Evolutionary conservation across 768 basidiomycete genomes (phyloP).

Genomic region (Pisolithus orientalis): DNA sequence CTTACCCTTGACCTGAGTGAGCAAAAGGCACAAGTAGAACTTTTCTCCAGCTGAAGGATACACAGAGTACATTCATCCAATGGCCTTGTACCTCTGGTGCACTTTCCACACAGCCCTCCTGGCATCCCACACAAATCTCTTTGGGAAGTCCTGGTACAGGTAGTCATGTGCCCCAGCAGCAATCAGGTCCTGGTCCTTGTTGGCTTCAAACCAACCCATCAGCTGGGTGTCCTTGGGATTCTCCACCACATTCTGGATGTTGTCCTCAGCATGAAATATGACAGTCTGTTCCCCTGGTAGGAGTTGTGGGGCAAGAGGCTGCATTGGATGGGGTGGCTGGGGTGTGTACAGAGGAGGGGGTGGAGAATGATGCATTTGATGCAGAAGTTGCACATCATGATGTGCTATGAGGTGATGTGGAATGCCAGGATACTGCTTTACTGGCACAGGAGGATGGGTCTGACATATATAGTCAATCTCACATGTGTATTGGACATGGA

Average conservation of each 20-base stretch:
- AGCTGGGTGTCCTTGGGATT: constrained; percentile 14
- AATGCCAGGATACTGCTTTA: no score
- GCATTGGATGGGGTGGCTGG: no score
- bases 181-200: constrained; percentile 8
- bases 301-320: no score
- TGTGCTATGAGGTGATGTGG: no score
- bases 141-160: constrained; percentile 31
- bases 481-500: no score
- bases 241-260: background rate
- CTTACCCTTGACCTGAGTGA: constrained; percentile 30
- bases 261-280: background rate
- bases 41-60: constrained; percentile 27
- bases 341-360: no score
- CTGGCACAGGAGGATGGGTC: no score
- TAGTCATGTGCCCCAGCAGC: constrained; percentile 7
- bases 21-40: constrained; percentile 35
- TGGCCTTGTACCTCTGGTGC: constrained; percentile 13
- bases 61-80: constrained; percentile 28
- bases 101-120: background rate
- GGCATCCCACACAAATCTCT: constrained; percentile 20
- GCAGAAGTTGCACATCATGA: no score
- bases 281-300: background rate
- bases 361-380: no score
- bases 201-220: constrained; percentile 28
- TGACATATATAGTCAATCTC: no score